Evolutionary conservation across 306 rosid genomes (phyloP), one percentile per base, ranked within the genome.

Genomic region (Astragalus glycyphyllos): DNA sequence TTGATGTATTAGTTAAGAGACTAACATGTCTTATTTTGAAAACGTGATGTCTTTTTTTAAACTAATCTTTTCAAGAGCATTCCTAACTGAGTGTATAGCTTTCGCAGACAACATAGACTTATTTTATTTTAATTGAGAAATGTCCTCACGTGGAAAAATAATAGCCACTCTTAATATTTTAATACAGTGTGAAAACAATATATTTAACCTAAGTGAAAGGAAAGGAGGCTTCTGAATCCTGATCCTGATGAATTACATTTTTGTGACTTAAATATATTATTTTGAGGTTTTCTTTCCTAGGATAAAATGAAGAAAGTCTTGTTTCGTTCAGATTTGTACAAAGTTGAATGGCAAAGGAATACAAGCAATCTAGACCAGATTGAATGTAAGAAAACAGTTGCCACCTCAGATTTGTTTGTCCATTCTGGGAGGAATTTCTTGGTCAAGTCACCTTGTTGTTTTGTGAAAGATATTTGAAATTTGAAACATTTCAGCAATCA

Each of bases 251-350:
- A 42, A 49, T 44, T 38, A 47, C 15, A 44, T 32, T 35, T 20
- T 20, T 20, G 23, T 20, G 23, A 11, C 9, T 17, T 10, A 34
- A 35, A 7, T 12, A 55, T 4, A 45, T 12, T 17, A 14, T 8
- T 40, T 1, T 65, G 31, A 2, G 31, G 42, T 55, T 41, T 58
- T 16, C 3, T 15, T 37, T 48, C 23, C 75, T 58, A 42, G 16
- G 26, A 57, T 8, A 11, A 38, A 71, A 71, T 65, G 64, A 72
- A 72, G 16, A 72, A 72, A 14, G 68, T 61, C 68, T 54, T 60
- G 54, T 68, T 51, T 16, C 14, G 49, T 80, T 74, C 69, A 61
- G 48, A 31, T 54, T 26, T 48, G 72, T 45, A 47, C 69, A 58
- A 31, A 50, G 20, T 66, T 72, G 66, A 79, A 72, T 71, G 54